phyloP scores from a whole-genome alignment of 805 yeast genomes.

The Ogataea sp. region DNA sequence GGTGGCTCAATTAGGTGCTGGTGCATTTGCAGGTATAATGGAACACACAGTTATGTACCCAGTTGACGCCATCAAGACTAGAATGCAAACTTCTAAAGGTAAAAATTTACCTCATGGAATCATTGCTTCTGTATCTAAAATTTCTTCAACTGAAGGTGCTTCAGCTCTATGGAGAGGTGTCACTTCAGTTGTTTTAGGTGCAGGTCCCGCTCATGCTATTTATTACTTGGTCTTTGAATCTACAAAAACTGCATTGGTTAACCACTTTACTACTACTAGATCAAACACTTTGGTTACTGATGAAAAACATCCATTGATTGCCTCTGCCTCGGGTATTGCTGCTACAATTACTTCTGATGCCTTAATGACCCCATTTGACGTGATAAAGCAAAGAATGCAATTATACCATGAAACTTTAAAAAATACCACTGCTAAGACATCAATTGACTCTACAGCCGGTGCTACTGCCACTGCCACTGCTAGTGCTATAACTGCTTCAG shows the following conservation, averaged over 20 bases:
- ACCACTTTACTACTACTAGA: constrained; percentile 28
- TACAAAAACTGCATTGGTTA: constrained; percentile 50
- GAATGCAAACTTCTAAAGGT: constrained; percentile 65
- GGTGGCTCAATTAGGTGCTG: constrained; percentile 77
- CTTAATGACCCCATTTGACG: constrained; percentile 95
- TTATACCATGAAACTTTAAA: constrained; percentile 13
- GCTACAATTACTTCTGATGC: constrained; percentile 95
- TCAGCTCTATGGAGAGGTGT: constrained; percentile 90
- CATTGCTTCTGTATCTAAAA: constrained; percentile 59
- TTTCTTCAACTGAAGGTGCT: constrained; percentile 85
- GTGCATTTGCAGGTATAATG: constrained; percentile 99
- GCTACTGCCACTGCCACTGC: constrained; percentile 4
- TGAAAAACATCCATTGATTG: constrained; percentile 71
- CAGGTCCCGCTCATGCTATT: constrained; percentile 99
- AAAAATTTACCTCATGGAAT: constrained; percentile 32
- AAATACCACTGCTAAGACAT: too few relatives aligned
- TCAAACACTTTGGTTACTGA: constrained; percentile 40
- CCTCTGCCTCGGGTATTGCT: constrained; percentile 81
- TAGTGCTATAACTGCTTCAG: background rate
- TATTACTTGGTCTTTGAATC: constrained; percentile 92
- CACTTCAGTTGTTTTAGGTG: constrained; percentile 85
- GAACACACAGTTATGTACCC: constrained; percentile 98
- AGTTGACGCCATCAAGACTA: constrained; percentile 89
- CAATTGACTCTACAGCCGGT: too few relatives aligned
- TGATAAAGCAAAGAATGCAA: constrained; percentile 94